Conservation (phyloP, 2,329 filamentous ascomycete species). For the Xylariaceae sp. region DNA sequence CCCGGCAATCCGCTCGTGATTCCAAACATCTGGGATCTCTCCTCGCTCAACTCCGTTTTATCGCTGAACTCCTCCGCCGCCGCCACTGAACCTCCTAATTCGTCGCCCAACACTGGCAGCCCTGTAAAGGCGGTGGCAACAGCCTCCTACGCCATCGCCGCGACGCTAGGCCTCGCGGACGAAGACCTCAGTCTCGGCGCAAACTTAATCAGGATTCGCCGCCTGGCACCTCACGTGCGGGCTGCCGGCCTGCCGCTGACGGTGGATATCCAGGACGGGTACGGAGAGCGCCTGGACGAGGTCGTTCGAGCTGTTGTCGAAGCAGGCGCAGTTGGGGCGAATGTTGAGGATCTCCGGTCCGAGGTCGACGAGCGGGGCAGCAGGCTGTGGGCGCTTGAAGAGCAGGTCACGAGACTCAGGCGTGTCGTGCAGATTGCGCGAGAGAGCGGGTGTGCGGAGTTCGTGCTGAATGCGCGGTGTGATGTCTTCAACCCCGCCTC, state of each 20-base stretch:
- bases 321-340: slow-evolving; percentile 8
- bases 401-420: slow-evolving; percentile 1
- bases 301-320: slow-evolving; percentile 4
- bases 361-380: neutral
- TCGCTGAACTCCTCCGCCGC: slow-evolving; percentile 5
- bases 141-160: slow-evolving; percentile 14
- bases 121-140: slow-evolving; percentile 6
- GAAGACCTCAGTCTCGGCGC: neutral
- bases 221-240: neutral
- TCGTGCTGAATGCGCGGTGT: slow-evolving; percentile 14
- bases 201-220: slow-evolving; percentile 6
- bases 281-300: slow-evolving; percentile 3
- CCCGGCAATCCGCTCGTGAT: slow-evolving; percentile 5
- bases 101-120: neutral
- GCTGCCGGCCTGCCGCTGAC: slow-evolving; percentile 3
- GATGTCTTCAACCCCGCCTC: slow-evolving; percentile 1
- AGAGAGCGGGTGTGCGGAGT: slow-evolving; percentile 1
- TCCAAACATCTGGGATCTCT: slow-evolving; percentile 9
- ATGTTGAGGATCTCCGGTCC: slow-evolving; percentile 17
- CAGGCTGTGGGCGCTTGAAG: neutral
- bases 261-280: slow-evolving; percentile 14
- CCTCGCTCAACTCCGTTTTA: slow-evolving; percentile 6
- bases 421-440: neutral
- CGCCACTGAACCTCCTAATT: neutral
- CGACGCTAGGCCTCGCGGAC: slow-evolving; percentile 2